Percentiles rank a stretch among this genome's conserved stretches.
Evolutionary conservation across 768 basidiomycete genomes (phyloP).

Genomic region (Mrakia gelida): DNA sequence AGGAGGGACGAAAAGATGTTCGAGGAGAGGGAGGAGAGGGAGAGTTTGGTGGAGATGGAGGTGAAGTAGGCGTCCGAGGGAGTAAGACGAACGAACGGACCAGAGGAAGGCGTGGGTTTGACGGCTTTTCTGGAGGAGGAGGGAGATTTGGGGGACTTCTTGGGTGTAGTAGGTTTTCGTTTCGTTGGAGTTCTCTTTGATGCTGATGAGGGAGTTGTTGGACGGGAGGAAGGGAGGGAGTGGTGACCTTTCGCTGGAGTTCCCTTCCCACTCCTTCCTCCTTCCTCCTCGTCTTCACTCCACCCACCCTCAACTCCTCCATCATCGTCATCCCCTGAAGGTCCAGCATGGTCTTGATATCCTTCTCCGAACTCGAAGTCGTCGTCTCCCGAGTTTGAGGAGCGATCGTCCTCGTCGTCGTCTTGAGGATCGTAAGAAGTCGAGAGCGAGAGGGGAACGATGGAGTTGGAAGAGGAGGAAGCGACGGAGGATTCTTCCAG

Average conservation of each 20-base stretch:
- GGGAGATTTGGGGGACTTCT: background rate
- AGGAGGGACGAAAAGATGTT: constrained; percentile 74
- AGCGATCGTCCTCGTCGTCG: constrained; percentile 14
- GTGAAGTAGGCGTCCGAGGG: constrained; percentile 83
- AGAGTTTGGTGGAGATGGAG: constrained; percentile 44
- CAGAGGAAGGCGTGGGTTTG: background rate
- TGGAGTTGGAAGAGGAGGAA: background rate
- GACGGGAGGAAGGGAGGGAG: background rate
- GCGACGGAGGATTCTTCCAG: background rate
- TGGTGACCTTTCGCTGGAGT: constrained; percentile 2
- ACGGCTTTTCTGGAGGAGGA: background rate
- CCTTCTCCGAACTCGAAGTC: constrained; percentile 15
- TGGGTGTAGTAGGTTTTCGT: constrained; percentile 8
- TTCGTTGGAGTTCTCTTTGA: constrained; percentile 9
- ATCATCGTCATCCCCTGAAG: background rate
- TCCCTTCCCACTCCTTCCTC: constrained; percentile 15
- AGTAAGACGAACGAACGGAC: constrained; percentile 54
- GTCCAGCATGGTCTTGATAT: constrained; percentile 1
- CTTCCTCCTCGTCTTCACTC: constrained; percentile 12
- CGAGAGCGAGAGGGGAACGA: constrained; percentile 16
- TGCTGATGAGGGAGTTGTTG: constrained; percentile 5
- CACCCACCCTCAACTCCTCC: constrained; percentile 1
- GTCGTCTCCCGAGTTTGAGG: constrained; percentile 4
- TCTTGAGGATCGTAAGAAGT: background rate
- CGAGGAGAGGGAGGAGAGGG: constrained; percentile 59